These are phyloP conservation scores for Globisporangium uncinulatum DNA, from an alignment of 352 stramenopile genomes.

Conservation along the genomic window DNA sequence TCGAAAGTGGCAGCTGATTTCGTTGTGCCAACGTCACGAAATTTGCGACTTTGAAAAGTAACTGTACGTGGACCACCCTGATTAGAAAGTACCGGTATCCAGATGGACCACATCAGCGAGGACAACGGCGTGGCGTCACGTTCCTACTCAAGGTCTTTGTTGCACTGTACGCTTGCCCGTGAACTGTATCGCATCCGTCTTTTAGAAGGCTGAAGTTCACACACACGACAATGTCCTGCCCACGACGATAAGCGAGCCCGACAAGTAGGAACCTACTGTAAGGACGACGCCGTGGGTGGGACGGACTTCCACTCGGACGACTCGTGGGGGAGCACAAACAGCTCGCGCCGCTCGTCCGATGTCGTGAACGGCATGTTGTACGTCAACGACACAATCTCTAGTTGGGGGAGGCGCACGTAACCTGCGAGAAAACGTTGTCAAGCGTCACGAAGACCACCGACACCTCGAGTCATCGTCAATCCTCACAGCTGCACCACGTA, in stretches of 20 bases:
- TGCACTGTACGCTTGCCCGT: too few species aligned
- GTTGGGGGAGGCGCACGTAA: slow-evolving; percentile 57
- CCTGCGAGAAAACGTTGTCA: slow-evolving; percentile 23
- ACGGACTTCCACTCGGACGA: slow-evolving; percentile 39
- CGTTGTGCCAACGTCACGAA: too few species aligned
- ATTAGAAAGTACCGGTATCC: too few species aligned
- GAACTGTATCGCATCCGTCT: too few species aligned
- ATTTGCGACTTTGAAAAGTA: too few species aligned
- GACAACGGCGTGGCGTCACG: too few species aligned
- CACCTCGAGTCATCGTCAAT: neutral
- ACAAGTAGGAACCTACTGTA: neutral
- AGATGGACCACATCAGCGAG: too few species aligned
- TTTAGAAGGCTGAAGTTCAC: too few species aligned
- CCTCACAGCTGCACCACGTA: slow-evolving; percentile 13
- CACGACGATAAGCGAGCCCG: neutral
- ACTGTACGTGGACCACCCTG: too few species aligned
- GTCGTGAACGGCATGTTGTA: slow-evolving; percentile 61
- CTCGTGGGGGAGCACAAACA: slow-evolving; percentile 69
- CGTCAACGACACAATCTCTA: slow-evolving; percentile 76
- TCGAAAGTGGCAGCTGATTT: too few species aligned
- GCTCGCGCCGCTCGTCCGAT: slow-evolving; percentile 60
- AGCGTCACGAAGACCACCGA: too few species aligned
- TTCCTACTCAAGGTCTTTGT: too few species aligned
- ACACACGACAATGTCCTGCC: neutral
- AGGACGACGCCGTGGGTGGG: neutral